Percentiles rank a stretch among this genome's conserved stretches.
Conservation (phyloP, 2,329 filamentous ascomycete species). For the Fusarium sp. region DNA sequence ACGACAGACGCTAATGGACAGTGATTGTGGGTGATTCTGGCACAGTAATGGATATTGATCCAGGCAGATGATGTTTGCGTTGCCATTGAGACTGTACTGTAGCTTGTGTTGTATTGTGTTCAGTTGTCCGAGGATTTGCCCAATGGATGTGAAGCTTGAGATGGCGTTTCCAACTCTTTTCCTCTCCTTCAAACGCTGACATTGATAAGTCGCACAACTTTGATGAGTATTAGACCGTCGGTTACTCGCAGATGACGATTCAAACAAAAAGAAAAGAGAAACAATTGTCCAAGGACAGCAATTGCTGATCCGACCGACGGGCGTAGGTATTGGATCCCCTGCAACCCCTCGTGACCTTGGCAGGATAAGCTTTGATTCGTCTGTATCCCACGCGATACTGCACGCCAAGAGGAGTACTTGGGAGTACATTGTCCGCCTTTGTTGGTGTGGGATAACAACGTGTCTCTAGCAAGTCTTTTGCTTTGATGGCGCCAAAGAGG, state of each 20-base stretch:
- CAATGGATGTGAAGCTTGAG: neutral
- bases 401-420: slow-evolving; percentile 27
- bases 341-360: slow-evolving; percentile 28
- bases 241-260: slow-evolving; percentile 7
- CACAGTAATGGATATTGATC: slow-evolving; percentile 13
- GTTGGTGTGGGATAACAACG: neutral
- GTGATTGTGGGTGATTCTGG: neutral
- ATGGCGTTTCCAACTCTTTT: neutral
- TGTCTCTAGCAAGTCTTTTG: slow-evolving; percentile 17
- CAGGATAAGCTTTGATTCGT: slow-evolving; percentile 28
- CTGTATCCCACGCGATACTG: slow-evolving; percentile 20
- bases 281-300: neutral
- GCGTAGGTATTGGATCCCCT: slow-evolving; percentile 12
- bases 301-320: slow-evolving; percentile 28
- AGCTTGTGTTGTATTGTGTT: neutral
- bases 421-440: slow-evolving; percentile 9
- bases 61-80: slow-evolving; percentile 11
- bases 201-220: neutral
- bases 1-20: slow-evolving; percentile 28
- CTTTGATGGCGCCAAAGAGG: neutral
- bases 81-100: neutral
- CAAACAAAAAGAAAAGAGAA: neutral
- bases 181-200: neutral
- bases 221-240: neutral
- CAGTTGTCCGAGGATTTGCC: neutral